Conservation (phyloP, 768 basidiomycete species). For the Leccinum arenicola region DNA sequence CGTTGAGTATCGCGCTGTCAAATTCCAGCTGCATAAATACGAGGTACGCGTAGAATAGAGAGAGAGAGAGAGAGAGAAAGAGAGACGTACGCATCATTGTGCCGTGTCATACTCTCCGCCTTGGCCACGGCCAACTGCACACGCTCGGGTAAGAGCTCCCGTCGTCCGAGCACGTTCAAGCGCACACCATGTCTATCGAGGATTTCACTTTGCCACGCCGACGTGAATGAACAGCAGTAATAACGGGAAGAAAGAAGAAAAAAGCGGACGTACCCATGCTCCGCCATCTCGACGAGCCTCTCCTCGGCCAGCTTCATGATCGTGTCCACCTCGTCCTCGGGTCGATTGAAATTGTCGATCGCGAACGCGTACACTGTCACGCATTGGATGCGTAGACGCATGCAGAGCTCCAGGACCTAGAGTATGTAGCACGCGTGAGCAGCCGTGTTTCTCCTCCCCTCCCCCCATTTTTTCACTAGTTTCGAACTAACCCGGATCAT, state of each 20-base stretch:
- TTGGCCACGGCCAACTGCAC: constrained; percentile 66
- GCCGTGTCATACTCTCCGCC: constrained; percentile 74
- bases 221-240: not conserved
- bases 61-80: not conserved
- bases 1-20: constrained; percentile 78
- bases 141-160: constrained; percentile 68
- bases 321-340: constrained; percentile 79
- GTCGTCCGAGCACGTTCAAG: constrained; percentile 78
- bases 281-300: constrained; percentile 65
- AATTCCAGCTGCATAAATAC: not conserved
- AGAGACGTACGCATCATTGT: constrained; percentile 58
- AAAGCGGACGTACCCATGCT: constrained; percentile 63
- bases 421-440: not conserved
- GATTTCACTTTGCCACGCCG: constrained; percentile 55
- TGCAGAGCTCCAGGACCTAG: constrained; percentile 83
- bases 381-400: constrained; percentile 73
- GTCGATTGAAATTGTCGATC: constrained; percentile 94
- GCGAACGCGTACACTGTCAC: constrained; percentile 98
- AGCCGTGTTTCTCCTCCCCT: too few relatives aligned
- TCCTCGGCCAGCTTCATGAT: constrained; percentile 64
- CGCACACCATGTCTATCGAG: constrained; percentile 81
- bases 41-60: not conserved
- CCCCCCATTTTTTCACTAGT: not conserved
- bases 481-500: constrained; percentile 63
- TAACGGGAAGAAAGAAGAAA: too few relatives aligned